These are phyloP conservation scores for Paraglomus occultum DNA, from an alignment of 192 early-diverging fungal species.

Conservation along the genomic window DNA sequence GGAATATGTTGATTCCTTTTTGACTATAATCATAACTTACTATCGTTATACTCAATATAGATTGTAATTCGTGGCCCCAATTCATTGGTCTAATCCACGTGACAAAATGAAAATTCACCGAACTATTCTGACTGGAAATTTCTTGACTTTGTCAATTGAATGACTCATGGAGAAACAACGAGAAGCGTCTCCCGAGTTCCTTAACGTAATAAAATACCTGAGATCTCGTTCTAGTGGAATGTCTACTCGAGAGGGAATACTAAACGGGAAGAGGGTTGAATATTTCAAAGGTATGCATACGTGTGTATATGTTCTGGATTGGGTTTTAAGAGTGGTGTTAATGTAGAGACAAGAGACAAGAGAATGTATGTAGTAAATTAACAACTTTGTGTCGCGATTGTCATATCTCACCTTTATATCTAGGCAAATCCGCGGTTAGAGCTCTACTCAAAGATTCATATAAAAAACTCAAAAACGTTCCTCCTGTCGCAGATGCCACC, in stretches of 20 bases:
- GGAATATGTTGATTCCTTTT: no score
- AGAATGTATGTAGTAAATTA: neutral
- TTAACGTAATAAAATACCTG: conserved; percentile 76
- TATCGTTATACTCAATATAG: no score
- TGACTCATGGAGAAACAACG: conserved; percentile 7
- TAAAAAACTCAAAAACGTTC: conserved; percentile 40
- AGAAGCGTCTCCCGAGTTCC: conserved; percentile 6
- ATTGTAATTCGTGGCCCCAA: no score
- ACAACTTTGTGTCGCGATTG: neutral
- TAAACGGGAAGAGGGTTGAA: conserved; percentile 88
- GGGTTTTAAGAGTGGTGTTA: conserved; percentile 28
- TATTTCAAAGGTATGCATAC: conserved; percentile 85
- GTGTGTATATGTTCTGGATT: neutral
- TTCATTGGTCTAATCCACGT: no score
- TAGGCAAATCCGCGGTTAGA: conserved; percentile 70
- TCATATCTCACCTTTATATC: neutral
- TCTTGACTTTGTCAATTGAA: neutral
- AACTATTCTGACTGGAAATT: neutral
- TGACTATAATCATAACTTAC: no score
- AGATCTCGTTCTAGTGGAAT: conserved; percentile 66
- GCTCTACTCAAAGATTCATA: conserved; percentile 49
- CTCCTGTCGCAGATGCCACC: conserved; percentile 55
- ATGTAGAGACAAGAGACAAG: neutral
- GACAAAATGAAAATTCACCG: no score
- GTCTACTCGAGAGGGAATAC: conserved; percentile 78